Conservation (phyloP, 768 basidiomycete species). For the Russula olivacea region DNA sequence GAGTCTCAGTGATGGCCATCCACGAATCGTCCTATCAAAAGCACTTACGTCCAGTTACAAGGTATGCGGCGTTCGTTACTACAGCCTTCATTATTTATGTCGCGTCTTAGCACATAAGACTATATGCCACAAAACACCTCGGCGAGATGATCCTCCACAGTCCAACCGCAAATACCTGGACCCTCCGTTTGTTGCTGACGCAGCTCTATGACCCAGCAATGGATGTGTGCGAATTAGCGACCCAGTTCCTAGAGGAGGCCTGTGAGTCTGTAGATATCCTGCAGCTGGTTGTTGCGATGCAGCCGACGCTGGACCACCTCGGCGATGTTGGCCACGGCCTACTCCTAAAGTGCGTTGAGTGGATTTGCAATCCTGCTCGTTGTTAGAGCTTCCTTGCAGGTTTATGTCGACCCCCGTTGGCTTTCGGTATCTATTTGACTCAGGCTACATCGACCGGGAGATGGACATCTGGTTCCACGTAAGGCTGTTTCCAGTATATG, state of each 20-base stretch:
- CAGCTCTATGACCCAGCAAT: conserved; percentile 91
- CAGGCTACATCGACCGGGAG: conserved; percentile 89
- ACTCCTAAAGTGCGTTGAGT: conserved; percentile 64
- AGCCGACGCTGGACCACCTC: conserved; percentile 91
- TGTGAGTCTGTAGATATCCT: conserved; percentile 81
- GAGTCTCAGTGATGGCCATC: conserved; percentile 76
- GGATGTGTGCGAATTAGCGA: conserved; percentile 87
- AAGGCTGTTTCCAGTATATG: conserved; percentile 28
- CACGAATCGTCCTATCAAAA: conserved; percentile 89
- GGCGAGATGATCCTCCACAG: conserved; percentile 70
- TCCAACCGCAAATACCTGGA: conserved; percentile 73
- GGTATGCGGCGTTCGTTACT: conserved; percentile 37
- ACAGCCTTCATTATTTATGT: neutral
- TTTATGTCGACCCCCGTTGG: conserved; percentile 94
- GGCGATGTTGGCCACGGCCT: conserved; percentile 89
- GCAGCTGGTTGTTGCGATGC: conserved; percentile 88
- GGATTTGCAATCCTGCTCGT: neutral
- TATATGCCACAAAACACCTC: conserved; percentile 84
- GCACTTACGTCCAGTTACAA: conserved; percentile 91
- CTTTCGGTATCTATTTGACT: conserved; percentile 86
- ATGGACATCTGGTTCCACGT: conserved; percentile 97
- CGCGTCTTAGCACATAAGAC: conserved; percentile 63
- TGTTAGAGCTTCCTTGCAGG: conserved; percentile 36
- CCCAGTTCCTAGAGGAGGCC: conserved; percentile 82
- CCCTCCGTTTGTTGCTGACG: conserved; percentile 82